These are phyloP conservation scores for Claviceps fusiformis DNA, from an alignment of 2,329 filamentous ascomycete species.

Conservation along the genomic window DNA sequence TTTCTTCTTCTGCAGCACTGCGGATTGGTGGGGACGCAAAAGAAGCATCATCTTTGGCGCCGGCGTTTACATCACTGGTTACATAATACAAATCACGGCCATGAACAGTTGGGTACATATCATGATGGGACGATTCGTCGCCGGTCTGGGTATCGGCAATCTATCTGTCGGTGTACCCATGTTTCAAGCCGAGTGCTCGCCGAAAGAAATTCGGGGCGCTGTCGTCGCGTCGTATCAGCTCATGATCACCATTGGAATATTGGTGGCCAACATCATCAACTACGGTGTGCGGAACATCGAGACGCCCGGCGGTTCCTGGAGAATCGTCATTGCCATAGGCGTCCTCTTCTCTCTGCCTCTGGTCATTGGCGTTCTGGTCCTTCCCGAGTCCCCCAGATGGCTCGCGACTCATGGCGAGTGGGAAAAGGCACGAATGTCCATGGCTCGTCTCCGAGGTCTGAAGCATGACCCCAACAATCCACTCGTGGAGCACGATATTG, in stretches of 20 bases:
- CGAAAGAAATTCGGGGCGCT: conserved; percentile 47
- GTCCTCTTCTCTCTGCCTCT: conserved; percentile 39
- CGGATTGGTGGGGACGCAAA: conserved; percentile 44
- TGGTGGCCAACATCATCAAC: conserved; percentile 41
- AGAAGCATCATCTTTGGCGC: conserved; percentile 39
- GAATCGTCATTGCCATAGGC: conserved; percentile 45
- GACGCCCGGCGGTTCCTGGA: conserved; percentile 37
- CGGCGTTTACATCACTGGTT: conserved; percentile 47
- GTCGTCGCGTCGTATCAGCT: conserved; percentile 61
- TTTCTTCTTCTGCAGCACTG: conserved; percentile 21
- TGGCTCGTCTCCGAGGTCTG: conserved; percentile 39
- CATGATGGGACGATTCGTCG: conserved; percentile 50
- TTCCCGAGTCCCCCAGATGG: conserved; percentile 46
- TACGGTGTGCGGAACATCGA: conserved; percentile 33
- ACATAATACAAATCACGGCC: conserved; percentile 52
- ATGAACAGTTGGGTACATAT: conserved; percentile 48
- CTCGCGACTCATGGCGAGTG: conserved; percentile 33
- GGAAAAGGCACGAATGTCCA: conserved; percentile 33
- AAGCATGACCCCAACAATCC: conserved; percentile 30
- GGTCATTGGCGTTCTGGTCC: conserved; percentile 35
- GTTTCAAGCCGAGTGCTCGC: conserved; percentile 52
- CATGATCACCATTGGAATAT: conserved; percentile 59
- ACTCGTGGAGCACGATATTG: conserved; percentile 36
- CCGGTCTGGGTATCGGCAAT: conserved; percentile 54
- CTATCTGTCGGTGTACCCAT: conserved; percentile 53